These are phyloP conservation scores for Verticillium klebahnii DNA, from an alignment of 2,329 filamentous ascomycete species.

Conservation along the genomic window DNA sequence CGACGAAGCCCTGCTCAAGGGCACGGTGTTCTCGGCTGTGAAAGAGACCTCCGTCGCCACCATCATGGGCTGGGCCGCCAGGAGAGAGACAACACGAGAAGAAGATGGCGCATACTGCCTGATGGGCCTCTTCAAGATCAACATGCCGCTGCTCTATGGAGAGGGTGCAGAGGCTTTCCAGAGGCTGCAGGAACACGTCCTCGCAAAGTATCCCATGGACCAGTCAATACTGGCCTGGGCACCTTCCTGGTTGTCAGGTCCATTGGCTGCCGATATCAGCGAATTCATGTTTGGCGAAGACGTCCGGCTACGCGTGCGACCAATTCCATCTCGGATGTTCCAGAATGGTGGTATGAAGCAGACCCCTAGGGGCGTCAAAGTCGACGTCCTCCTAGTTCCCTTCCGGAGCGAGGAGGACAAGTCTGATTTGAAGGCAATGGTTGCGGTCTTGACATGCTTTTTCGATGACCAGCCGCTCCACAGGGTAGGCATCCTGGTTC, in stretches of 20 bases:
- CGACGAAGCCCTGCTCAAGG: background rate
- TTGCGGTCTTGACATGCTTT: background rate
- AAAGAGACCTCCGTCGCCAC: conserved; percentile 10
- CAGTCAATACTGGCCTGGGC: conserved; percentile 17
- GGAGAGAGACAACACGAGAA: conserved; percentile 16
- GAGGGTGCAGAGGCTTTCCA: conserved; percentile 18
- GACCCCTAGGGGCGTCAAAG: background rate
- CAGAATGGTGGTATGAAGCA: background rate
- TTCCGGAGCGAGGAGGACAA: background rate
- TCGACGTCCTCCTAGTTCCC: background rate
- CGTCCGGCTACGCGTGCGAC: background rate
- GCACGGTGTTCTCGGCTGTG: background rate
- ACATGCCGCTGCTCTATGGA: conserved; percentile 26
- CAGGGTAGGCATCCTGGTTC: background rate
- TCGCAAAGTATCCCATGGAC: conserved; percentile 15
- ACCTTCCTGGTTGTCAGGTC: background rate
- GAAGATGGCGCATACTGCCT: conserved; percentile 27
- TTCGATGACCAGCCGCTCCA: background rate
- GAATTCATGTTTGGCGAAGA: background rate
- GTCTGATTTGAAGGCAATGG: background rate
- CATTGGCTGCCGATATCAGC: background rate
- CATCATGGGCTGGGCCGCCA: conserved; percentile 25
- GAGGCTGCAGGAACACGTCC: conserved; percentile 18
- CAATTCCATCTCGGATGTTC: background rate
- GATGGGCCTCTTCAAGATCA: conserved; percentile 24